Percentiles rank a stretch among this genome's conserved stretches.
phyloP scores from a whole-genome alignment of 2,329 filamentous ascomycete genomes.

The Metarhizium guizhouense region DNA sequence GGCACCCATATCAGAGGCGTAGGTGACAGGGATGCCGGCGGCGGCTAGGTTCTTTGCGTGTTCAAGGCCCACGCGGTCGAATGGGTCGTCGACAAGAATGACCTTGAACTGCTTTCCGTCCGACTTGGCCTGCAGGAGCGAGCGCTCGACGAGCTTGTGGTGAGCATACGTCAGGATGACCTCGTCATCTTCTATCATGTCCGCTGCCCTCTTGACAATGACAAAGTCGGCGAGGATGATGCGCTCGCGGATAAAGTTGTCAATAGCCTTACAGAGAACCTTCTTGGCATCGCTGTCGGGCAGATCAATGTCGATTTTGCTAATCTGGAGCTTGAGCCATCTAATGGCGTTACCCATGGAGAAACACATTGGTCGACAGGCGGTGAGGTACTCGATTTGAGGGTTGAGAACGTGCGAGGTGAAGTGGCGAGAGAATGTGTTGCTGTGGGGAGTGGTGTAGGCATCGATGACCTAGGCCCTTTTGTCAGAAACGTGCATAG shows the following conservation, averaged over 20 bases:
- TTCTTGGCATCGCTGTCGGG: constrained; percentile 77
- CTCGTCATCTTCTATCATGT: constrained; percentile 70
- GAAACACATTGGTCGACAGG: constrained; percentile 91
- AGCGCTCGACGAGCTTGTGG: constrained; percentile 76
- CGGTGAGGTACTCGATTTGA: constrained; percentile 90
- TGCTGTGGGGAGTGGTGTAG: constrained; percentile 82
- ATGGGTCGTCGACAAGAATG: constrained; percentile 68
- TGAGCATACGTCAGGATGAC: constrained; percentile 82
- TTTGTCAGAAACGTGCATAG: neutral
- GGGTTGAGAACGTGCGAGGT: constrained; percentile 85
- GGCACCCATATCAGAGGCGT: constrained; percentile 68
- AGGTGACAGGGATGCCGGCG: constrained; percentile 68
- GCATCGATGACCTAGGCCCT: constrained; percentile 67
- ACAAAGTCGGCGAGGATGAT: constrained; percentile 80
- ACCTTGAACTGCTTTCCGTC: constrained; percentile 71
- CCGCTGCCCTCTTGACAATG: constrained; percentile 67
- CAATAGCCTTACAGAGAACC: constrained; percentile 69
- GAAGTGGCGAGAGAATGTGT: constrained; percentile 81
- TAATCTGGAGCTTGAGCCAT: constrained; percentile 87
- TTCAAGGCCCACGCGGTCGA: constrained; percentile 39
- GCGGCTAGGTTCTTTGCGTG: constrained; percentile 61
- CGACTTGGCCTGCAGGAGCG: constrained; percentile 63
- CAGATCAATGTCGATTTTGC: constrained; percentile 78
- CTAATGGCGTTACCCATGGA: constrained; percentile 96
- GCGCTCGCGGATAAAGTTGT: constrained; percentile 83